Base-by-base conservation (phyloP, 257 asterid species). In the Voacanga thouarsii region DNA sequence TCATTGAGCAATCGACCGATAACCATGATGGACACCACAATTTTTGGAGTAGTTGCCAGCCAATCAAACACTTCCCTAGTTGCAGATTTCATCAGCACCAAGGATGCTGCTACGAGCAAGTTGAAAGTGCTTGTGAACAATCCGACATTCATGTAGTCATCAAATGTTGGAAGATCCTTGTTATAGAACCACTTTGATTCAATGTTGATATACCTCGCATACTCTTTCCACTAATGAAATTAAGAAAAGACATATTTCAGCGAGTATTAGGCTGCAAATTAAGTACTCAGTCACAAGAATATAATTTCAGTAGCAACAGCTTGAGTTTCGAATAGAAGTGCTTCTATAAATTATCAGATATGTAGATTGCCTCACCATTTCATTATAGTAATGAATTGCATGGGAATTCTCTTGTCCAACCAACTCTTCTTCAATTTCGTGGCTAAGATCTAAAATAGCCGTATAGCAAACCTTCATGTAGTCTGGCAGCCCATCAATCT, bases 161-260 rank as follows among this genome's bases (percentile, higher is more conserved):
- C 53, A 76, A 90, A 89, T 37, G 87, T 39, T 37, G 95, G 90
- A 80, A 81, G 75, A 70, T 81, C 77, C 50, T 88, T 87, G 80
- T 78, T 73, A 0, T 85, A 79, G 60, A 90, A 87, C 93, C 90
- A 87, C 80, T 84, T 77, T 0, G 93, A 87, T 72, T 90, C 89
- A 3, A 76, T 72, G 79, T 80, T 41, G 84, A 83, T 83, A 68
- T 82, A 71, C 70, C 83, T 82, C 10, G 28, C 64, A 65, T 76
- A 76, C 33, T 65, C 39, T 19, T 57, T 74, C 56, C 70, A 57
- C 69, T 57, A 19, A 9, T 30, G 18, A 70, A 9, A 49, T 2
- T 9, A 6, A 49, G 55, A 10, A 37, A 24, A 41, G 23, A 0
- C 2, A 63, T 5, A 44, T 44, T 33, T 33, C 37, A 33, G 37